These are phyloP conservation scores for Schwanniomyces vanrijiae DNA, from an alignment of 805 yeast genomes.

Conservation along the genomic window DNA sequence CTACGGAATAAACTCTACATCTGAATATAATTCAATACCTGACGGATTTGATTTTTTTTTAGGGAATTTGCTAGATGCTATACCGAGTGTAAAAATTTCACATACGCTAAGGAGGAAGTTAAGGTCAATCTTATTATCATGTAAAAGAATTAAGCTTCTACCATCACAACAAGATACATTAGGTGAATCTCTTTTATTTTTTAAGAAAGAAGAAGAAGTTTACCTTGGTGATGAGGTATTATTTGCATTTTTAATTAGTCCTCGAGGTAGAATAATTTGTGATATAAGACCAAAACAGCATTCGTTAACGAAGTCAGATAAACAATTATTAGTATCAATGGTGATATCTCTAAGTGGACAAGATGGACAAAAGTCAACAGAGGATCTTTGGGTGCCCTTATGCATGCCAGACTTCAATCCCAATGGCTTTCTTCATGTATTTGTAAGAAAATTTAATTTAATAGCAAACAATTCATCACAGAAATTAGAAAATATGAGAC, in stretches of 20 bases:
- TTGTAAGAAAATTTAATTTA: constrained; percentile 49
- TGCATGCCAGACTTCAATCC: constrained; percentile 90
- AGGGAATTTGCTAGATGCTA: constrained; percentile 26
- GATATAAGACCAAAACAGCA: constrained; percentile 78
- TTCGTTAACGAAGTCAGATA: constrained; percentile 76
- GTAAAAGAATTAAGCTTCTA: constrained; percentile 17
- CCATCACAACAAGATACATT: background rate
- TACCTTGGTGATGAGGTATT: constrained; percentile 49
- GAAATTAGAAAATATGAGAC: constrained; percentile 22
- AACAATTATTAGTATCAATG: constrained; percentile 71
- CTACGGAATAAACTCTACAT: constrained; percentile 24
- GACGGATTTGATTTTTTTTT: constrained; percentile 25
- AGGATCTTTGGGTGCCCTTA: constrained; percentile 91
- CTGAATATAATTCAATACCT: background rate
- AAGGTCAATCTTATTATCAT: constrained; percentile 48
- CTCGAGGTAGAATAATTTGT: constrained; percentile 64
- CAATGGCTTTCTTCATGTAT: constrained; percentile 83
- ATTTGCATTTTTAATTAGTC: constrained; percentile 71
- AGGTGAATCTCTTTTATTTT: constrained; percentile 4
- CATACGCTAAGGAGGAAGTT: constrained; percentile 58
- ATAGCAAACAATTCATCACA: constrained; percentile 8
- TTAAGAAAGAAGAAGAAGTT: constrained; percentile 2
- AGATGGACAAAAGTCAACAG: constrained; percentile 32
- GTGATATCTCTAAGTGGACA: constrained; percentile 49
- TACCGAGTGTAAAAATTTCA: constrained; percentile 45